Conservation (phyloP, 352 stramenopile genomes). For the Pythium utonaiense region DNA sequence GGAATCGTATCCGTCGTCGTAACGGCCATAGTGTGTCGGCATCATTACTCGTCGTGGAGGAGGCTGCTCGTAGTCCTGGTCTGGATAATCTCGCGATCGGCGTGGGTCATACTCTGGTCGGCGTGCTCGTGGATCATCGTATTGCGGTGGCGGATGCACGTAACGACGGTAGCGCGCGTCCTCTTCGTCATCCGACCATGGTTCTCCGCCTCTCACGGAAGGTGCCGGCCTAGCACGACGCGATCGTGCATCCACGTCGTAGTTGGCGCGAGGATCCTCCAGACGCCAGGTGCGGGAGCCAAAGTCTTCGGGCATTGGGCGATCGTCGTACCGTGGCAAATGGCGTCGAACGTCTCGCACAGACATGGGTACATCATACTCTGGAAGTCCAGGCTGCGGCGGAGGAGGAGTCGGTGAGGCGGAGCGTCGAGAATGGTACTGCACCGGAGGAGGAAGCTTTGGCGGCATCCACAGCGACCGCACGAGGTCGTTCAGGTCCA, state of each 20-base stretch:
- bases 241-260: background rate
- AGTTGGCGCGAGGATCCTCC: background rate
- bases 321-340: slow-evolving; percentile 2
- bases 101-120: background rate
- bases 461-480: slow-evolving; percentile 22
- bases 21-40: background rate
- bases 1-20: background rate
- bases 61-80: background rate
- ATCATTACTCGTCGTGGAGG: background rate
- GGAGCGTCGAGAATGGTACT: slow-evolving; percentile 1
- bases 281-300: background rate
- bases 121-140: slow-evolving; percentile 1
- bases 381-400: background rate
- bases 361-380: background rate
- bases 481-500: slow-evolving; percentile 27
- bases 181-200: background rate
- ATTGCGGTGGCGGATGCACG: background rate
- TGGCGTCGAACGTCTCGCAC: slow-evolving; percentile 5
- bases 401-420: slow-evolving; percentile 2
- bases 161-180: background rate
- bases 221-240: background rate
- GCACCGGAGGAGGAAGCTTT: background rate
- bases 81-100: background rate
- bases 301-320: slow-evolving; percentile 1
- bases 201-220: background rate